Percentiles rank a stretch among this genome's conserved stretches.
phyloP scores from a whole-genome alignment of 306 rosid genomes.

The Coriaria nepalensis region DNA sequence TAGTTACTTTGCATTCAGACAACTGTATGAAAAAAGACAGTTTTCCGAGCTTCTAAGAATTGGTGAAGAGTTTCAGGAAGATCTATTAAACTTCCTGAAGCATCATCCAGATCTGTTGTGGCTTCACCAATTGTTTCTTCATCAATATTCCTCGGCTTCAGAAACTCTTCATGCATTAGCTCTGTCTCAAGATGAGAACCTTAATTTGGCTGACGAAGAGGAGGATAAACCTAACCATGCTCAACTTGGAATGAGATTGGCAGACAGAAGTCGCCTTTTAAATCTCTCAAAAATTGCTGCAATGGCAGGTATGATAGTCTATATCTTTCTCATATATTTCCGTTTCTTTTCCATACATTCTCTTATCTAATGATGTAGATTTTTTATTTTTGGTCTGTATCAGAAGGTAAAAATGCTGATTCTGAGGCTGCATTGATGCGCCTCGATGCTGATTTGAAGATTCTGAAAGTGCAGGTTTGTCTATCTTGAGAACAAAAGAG shows the following conservation, averaged over 20 bases:
- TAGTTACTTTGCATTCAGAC: conserved; percentile 65
- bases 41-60: conserved; percentile 78
- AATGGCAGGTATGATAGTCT: conserved; percentile 50
- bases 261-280: conserved; percentile 71
- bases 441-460: conserved; percentile 83
- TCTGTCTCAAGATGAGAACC: conserved; percentile 44
- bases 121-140: conserved; percentile 91
- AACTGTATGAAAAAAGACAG: conserved; percentile 57
- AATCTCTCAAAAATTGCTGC: conserved; percentile 89
- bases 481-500: conserved; percentile 6
- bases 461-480: conserved; percentile 74
- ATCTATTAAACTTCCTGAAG: conserved; percentile 60
- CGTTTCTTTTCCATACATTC: not conserved
- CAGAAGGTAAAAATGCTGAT: conserved; percentile 43
- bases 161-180: conserved; percentile 77
- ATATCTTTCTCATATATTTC: conserved; percentile 6
- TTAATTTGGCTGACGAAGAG: conserved; percentile 35
- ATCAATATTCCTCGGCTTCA: conserved; percentile 74
- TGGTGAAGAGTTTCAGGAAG: conserved; percentile 92
- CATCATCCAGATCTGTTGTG: conserved; percentile 78
- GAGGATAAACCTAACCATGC: conserved; percentile 24
- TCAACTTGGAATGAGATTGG: conserved; percentile 30
- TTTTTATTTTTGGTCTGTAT: conserved; percentile 5
- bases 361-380: not conserved
- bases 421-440: conserved; percentile 62